A percentile compares a stretch with the other conserved stretches of the same genome.
phyloP scores from a whole-genome alignment of 345 rosid species.

The Hibiscus trionum region DNA sequence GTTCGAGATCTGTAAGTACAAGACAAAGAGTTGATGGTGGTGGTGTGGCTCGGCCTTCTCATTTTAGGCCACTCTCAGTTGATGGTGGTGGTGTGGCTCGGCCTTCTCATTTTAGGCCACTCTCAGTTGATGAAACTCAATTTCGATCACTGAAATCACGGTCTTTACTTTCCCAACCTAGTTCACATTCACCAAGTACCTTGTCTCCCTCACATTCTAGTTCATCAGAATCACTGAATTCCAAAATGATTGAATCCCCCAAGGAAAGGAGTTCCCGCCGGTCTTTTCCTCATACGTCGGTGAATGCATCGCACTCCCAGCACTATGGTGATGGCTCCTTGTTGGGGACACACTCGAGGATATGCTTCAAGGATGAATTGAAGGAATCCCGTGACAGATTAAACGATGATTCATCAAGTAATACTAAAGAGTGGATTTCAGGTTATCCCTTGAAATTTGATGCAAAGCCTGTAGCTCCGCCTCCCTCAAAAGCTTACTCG shows the following conservation, averaged over 20 bases:
- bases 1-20: constrained; percentile 34
- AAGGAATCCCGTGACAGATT: constrained; percentile 16
- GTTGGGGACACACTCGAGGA: constrained; percentile 17
- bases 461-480: constrained; percentile 9
- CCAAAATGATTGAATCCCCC: constrained; percentile 30
- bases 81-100: neutral
- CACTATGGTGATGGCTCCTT: constrained; percentile 23
- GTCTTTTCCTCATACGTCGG: constrained; percentile 22
- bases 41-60: constrained; percentile 18
- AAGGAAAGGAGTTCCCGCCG: constrained; percentile 26
- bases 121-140: constrained; percentile 54
- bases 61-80: too few species aligned
- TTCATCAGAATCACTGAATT: constrained; percentile 31
- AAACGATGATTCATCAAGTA: constrained; percentile 18
- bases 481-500: constrained; percentile 23
- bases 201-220: constrained; percentile 38
- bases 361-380: constrained; percentile 15
- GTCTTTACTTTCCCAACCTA: constrained; percentile 36
- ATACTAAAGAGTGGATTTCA: constrained; percentile 7
- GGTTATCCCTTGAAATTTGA: constrained; percentile 29
- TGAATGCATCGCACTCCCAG: neutral
- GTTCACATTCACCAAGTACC: constrained; percentile 34
- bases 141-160: constrained; percentile 31
- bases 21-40: constrained; percentile 18
- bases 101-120: constrained; percentile 36